Conservation (phyloP, 768 basidiomycete genomes). For the Amanita phalloides region DNA sequence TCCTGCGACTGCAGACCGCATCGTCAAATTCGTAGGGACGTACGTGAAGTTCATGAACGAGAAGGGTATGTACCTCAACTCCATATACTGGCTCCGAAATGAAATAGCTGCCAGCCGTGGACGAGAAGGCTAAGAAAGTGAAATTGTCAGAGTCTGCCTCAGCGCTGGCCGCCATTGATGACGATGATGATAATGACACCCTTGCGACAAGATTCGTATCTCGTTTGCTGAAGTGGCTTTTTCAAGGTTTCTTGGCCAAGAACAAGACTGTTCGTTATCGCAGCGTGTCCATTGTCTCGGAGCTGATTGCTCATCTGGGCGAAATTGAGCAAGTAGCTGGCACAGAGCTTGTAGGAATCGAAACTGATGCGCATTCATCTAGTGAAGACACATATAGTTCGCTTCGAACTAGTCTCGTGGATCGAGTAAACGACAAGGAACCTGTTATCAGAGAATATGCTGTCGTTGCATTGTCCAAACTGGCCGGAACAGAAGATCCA, state of each 20-base stretch:
- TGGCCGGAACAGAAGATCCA: slow-evolving; percentile 62
- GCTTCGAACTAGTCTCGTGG: slow-evolving; percentile 59
- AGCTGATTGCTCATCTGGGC: slow-evolving; percentile 76
- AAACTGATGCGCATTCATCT: slow-evolving; percentile 3
- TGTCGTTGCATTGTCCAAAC: slow-evolving; percentile 67
- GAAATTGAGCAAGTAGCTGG: slow-evolving; percentile 69
- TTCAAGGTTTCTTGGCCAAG: slow-evolving; percentile 81
- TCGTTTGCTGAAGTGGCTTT: slow-evolving; percentile 58
- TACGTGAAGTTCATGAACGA: slow-evolving; percentile 78
- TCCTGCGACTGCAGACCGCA: slow-evolving; percentile 63
- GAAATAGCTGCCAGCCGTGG: slow-evolving; percentile 4
- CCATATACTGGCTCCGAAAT: not conserved
- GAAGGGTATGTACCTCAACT: slow-evolving; percentile 48
- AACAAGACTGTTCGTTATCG: slow-evolving; percentile 85
- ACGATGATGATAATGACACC: slow-evolving; percentile 54
- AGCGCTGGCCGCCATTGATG: slow-evolving; percentile 22
- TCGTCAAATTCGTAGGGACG: slow-evolving; percentile 77
- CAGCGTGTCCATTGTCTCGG: slow-evolving; percentile 69
- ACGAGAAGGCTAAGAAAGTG: slow-evolving; percentile 14
- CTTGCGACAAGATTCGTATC: slow-evolving; percentile 58
- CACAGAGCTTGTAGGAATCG: not conserved
- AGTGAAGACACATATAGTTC: slow-evolving; percentile 77
- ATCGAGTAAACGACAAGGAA: slow-evolving; percentile 84
- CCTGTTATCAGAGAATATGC: slow-evolving; percentile 75
- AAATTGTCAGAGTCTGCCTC: slow-evolving; percentile 7